A percentile compares a stretch with the other conserved stretches of the same genome.
Conservation (phyloP, 2,329 filamentous ascomycete species). For the Cladobotryum mycophilum region DNA sequence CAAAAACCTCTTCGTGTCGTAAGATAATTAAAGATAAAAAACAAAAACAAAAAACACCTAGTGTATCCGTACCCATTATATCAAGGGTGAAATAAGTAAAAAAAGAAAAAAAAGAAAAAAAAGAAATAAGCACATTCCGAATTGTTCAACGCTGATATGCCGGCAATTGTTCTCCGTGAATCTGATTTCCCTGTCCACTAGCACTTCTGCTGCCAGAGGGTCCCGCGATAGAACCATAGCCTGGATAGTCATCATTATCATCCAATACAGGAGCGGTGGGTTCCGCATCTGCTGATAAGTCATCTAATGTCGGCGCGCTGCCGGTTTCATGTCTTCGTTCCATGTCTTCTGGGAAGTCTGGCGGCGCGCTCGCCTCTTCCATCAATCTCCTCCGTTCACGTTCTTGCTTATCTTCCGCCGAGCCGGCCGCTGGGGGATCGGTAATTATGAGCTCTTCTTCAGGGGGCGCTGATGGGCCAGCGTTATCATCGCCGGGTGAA, state of each 20-base stretch:
- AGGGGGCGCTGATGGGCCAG: conserved; percentile 38
- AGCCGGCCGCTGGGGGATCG: conserved; percentile 1
- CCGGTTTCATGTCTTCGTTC: conserved; percentile 29
- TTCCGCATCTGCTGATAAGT: conserved; percentile 22
- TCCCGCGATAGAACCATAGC: conserved; percentile 21
- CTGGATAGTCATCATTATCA: conserved; percentile 46
- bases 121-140: neutral
- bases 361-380: conserved; percentile 57
- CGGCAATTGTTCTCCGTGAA: conserved; percentile 30
- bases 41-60: neutral
- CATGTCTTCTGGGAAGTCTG: conserved; percentile 49
- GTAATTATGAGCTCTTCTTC: conserved; percentile 34
- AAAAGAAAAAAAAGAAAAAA: neutral
- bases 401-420: conserved; percentile 70
- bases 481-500: conserved; percentile 13
- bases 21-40: neutral
- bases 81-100: neutral
- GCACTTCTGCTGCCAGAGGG: conserved; percentile 14
- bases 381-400: conserved; percentile 61
- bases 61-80: too few species aligned
- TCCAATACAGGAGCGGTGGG: conserved; percentile 54
- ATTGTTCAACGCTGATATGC: conserved; percentile 32
- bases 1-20: neutral
- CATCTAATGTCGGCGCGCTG: conserved; percentile 19
- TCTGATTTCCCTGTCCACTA: conserved; percentile 6